Conservation (phyloP, 2,329 filamentous ascomycete genomes). For the Alternaria metachromatica region DNA sequence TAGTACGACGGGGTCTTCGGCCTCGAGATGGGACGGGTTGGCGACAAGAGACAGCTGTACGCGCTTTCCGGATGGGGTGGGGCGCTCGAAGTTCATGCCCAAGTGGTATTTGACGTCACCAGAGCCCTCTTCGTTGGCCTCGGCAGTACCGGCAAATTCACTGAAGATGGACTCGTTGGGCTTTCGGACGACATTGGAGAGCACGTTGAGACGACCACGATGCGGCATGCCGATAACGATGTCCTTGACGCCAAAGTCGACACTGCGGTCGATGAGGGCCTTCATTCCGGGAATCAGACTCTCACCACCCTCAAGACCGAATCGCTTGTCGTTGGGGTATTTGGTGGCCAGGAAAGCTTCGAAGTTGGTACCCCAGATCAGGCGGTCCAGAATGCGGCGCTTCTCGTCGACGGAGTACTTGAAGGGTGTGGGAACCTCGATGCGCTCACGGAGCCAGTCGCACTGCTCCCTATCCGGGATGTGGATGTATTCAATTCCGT, state of each 20-base stretch:
- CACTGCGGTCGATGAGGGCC: conserved; percentile 95
- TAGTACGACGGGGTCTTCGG: conserved; percentile 95
- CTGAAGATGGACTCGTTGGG: conserved; percentile 99
- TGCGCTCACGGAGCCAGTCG: conserved; percentile 94
- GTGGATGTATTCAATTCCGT: conserved; percentile 98
- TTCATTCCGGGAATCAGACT: conserved; percentile 99
- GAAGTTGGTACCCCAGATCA: conserved; percentile 99
- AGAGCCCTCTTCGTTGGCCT: conserved; percentile 92
- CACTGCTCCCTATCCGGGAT: conserved; percentile 97
- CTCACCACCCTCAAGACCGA: conserved; percentile 96
- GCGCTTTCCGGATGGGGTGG: conserved; percentile 96
- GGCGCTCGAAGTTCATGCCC: conserved; percentile 99
- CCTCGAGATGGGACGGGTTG: conserved; percentile 97
- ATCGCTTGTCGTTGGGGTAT: conserved; percentile 99
- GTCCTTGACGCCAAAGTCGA: conserved; percentile 98
- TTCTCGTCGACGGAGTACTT: conserved; percentile 99
- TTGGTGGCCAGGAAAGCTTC: conserved; percentile 95
- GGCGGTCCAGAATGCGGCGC: conserved; percentile 92
- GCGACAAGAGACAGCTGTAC: conserved; percentile 98
- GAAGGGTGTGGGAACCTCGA: conserved; percentile 93
- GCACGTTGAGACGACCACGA: conserved; percentile 95
- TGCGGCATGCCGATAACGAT: conserved; percentile 99
- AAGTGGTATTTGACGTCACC: conserved; percentile 99
- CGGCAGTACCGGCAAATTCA: conserved; percentile 89
- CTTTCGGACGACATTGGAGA: conserved; percentile 98